Conservation (phyloP, 140 eudicot genomes). For the Anethum foeniculum region DNA sequence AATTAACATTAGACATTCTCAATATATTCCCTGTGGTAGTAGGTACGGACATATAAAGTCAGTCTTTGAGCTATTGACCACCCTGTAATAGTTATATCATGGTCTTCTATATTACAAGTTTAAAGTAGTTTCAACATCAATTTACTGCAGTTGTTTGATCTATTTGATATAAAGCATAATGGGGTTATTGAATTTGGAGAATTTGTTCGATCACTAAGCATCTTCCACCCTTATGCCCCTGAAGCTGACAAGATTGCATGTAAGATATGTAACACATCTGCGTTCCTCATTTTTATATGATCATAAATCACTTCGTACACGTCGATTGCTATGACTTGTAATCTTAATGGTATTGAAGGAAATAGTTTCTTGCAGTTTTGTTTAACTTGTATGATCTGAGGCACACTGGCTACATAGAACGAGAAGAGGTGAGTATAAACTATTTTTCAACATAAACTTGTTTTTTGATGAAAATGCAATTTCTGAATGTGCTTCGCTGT, state of each 20-base stretch:
- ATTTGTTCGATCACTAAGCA: constrained; percentile 68
- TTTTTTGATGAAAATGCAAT: not conserved
- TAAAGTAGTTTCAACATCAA: constrained; percentile 9
- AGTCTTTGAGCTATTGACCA: not conserved
- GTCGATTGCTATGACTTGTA: not conserved
- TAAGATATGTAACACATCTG: constrained; percentile 15
- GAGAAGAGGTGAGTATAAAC: not conserved
- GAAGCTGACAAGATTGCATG: constrained; percentile 60
- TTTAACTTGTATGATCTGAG: constrained; percentile 65
- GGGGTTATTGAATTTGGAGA: constrained; percentile 89
- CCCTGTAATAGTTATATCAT: not conserved
- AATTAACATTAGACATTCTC: not conserved
- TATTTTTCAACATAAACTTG: not conserved
- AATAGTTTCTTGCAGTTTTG: constrained; percentile 85
- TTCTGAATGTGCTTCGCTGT: not conserved
- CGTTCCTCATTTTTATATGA: not conserved
- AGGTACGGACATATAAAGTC: too few species aligned
- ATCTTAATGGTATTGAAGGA: constrained; percentile 20
- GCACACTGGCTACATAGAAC: constrained; percentile 27
- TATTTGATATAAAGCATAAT: constrained; percentile 71
- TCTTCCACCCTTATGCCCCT: constrained; percentile 79
- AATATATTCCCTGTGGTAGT: not conserved
- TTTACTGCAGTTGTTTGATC: constrained; percentile 55
- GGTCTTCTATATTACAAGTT: not conserved
- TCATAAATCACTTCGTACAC: not conserved